Percentiles rank a stretch among this genome's conserved stretches.
These are phyloP conservation scores for Skeletonema tropicum DNA, from an alignment of 108 stramenopile species.

Conservation along the genomic window DNA sequence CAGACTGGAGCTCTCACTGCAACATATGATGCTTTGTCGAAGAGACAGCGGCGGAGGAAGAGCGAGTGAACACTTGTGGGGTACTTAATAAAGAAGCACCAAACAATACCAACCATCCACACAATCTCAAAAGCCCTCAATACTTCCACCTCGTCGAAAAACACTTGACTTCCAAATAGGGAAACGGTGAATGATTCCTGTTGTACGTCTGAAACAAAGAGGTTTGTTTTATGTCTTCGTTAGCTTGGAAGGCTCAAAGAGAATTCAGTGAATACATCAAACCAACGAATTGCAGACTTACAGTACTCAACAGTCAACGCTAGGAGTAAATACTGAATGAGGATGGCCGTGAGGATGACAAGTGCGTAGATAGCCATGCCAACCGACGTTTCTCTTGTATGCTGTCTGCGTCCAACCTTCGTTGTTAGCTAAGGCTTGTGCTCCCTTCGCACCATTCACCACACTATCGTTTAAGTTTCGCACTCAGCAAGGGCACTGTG, in stretches of 20 bases:
- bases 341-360: conserved; percentile 37
- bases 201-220: conserved; percentile 34
- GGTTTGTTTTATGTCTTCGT: not conserved
- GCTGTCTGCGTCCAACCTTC: conserved; percentile 57
- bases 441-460: not conserved
- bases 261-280: not conserved
- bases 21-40: conserved; percentile 51
- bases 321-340: conserved; percentile 40
- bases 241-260: not conserved
- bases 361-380: conserved; percentile 50
- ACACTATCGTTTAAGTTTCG: not conserved
- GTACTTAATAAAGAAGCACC: conserved; percentile 48
- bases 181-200: conserved; percentile 37
- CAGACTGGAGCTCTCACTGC: conserved; percentile 51
- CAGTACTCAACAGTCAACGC: conserved; percentile 49
- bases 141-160: conserved; percentile 59
- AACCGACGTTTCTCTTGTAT: conserved; percentile 50
- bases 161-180: conserved; percentile 29
- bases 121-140: conserved; percentile 58
- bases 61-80: conserved; percentile 49
- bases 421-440: not conserved
- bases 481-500: conserved; percentile 19
- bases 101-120: conserved; percentile 58
- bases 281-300: not conserved
- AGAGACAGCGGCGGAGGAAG: conserved; percentile 54